Evolutionary conservation across 2,329 filamentous ascomycete genomes (phyloP).

Genomic region (Daldinia sp.): DNA sequence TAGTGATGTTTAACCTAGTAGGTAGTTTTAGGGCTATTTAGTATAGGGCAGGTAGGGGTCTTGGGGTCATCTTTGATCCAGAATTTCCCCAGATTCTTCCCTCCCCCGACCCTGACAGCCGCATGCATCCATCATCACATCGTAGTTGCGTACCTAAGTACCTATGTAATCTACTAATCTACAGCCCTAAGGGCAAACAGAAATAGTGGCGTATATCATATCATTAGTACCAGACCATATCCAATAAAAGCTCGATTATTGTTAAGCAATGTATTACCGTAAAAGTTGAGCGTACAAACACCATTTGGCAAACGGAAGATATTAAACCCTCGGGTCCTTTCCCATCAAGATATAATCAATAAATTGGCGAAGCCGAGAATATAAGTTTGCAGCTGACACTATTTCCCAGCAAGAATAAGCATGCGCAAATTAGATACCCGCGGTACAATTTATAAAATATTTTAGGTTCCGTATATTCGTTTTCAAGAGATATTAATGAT

Average conservation of each 20-base stretch:
- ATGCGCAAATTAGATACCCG: not conserved
- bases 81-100: slow-evolving; percentile 30
- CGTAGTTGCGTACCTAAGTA: slow-evolving; percentile 7
- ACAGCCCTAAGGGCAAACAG: not conserved
- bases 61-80: slow-evolving; percentile 11
- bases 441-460: not conserved
- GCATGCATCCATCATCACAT: slow-evolving; percentile 16
- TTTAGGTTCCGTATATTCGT: not conserved
- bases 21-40: slow-evolving; percentile 15
- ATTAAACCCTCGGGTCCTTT: not conserved
- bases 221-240: slow-evolving; percentile 3
- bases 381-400: not conserved
- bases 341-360: not conserved
- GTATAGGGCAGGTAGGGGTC: not conserved
- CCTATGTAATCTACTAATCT: no score
- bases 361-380: no score
- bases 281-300: not conserved
- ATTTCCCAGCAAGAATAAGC: not conserved
- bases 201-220: slow-evolving; percentile 10
- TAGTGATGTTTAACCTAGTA: no score
- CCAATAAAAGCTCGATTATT: slow-evolving; percentile 27
- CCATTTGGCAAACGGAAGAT: not conserved
- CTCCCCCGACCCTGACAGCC: slow-evolving; percentile 20
- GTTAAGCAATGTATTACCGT: slow-evolving; percentile 6
- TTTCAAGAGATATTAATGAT: not conserved